Percentiles rank a stretch among this genome's conserved stretches.
Conservation (phyloP, 192 early-diverging fungal species). For the Rhizophagus sp. region DNA sequence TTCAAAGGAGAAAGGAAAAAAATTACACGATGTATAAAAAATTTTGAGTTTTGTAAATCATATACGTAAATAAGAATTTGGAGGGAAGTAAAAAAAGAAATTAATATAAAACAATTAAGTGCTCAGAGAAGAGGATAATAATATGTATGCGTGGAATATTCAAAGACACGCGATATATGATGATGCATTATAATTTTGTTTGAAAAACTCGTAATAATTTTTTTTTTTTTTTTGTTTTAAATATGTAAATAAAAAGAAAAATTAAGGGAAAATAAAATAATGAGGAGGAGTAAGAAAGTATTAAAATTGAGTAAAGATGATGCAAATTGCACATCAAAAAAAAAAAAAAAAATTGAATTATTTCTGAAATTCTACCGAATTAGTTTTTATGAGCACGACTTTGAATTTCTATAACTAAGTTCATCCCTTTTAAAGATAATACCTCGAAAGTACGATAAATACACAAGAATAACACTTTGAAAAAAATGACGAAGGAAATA, state of each 20-base stretch:
- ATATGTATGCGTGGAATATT: slow-evolving; percentile 1
- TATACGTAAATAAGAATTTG: background rate
- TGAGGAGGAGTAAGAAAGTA: background rate
- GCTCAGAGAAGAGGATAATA: background rate
- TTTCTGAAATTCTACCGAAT: too few relatives aligned
- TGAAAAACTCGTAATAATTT: too few relatives aligned
- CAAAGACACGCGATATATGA: background rate
- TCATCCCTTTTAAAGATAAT: too few relatives aligned
- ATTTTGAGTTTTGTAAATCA: slow-evolving; percentile 5
- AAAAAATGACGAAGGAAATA: too few relatives aligned
- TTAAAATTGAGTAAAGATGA: background rate
- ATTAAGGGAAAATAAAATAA: background rate
- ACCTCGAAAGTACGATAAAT: too few relatives aligned
- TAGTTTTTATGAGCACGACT: too few relatives aligned
- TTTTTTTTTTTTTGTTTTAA: too few relatives aligned
- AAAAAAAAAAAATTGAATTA: too few relatives aligned
- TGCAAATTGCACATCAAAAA: background rate
- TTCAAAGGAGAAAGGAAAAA: background rate
- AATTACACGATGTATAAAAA: background rate
- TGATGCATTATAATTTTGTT: background rate
- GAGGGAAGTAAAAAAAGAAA: background rate
- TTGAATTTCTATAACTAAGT: too few relatives aligned
- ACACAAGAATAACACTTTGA: too few relatives aligned
- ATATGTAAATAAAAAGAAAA: too few relatives aligned
- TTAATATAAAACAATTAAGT: background rate